These are phyloP conservation scores for Corylus heterophylla DNA, from an alignment of 306 rosid genomes.

Conservation along the genomic window DNA sequence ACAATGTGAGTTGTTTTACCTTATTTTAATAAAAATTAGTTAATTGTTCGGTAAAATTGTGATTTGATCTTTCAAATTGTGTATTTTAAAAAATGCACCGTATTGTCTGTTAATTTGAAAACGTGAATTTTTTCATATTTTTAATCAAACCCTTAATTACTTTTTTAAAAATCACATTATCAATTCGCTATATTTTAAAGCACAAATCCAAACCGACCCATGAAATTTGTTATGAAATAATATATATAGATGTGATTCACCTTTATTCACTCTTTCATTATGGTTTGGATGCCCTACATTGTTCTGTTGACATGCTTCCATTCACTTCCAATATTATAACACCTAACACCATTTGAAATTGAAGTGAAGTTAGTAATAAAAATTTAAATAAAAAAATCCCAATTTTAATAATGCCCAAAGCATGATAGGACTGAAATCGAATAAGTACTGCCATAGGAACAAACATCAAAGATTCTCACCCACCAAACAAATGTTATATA, in stretches of 20 bases:
- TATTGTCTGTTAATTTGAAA: too few species aligned
- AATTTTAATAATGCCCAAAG: background rate
- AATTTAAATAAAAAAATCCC: background rate
- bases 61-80: too few species aligned
- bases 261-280: background rate
- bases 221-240: too few species aligned
- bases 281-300: background rate
- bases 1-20: too few species aligned
- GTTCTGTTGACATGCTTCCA: background rate
- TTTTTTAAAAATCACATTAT: too few species aligned
- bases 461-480: background rate
- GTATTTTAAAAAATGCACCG: too few species aligned
- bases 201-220: too few species aligned
- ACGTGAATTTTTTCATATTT: too few species aligned
- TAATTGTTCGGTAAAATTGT: too few species aligned
- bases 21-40: too few species aligned
- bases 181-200: too few species aligned
- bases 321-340: background rate
- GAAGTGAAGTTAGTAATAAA: background rate
- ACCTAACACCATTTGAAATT: background rate
- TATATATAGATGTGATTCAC: background rate
- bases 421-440: background rate
- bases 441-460: background rate
- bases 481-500: background rate
- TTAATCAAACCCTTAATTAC: too few species aligned